Conservation (phyloP, 1,284 basidiomycete species). For the Fistulina hepatica region DNA sequence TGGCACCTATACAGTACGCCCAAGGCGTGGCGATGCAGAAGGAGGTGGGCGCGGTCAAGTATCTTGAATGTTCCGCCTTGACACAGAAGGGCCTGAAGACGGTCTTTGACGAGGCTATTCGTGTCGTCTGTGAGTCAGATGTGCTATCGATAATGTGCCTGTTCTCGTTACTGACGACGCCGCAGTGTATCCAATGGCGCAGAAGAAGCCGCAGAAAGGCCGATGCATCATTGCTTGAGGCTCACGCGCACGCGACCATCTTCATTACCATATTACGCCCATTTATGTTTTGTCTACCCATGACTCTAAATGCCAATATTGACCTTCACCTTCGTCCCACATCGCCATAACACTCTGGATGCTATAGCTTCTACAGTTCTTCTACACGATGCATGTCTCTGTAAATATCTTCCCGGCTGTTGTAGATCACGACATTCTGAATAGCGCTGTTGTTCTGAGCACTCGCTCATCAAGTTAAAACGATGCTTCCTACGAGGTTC, state of each 20-base stretch:
- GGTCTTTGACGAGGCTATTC: slow-evolving; percentile 94
- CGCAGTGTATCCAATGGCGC: slow-evolving; percentile 64
- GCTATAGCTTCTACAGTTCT: too few species aligned
- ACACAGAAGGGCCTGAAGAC: slow-evolving; percentile 97
- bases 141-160: slow-evolving; percentile 5
- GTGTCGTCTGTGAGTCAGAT: slow-evolving; percentile 69
- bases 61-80: slow-evolving; percentile 93
- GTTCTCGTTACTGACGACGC: slow-evolving; percentile 10
- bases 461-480: too few species aligned
- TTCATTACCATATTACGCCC: slow-evolving; percentile 40
- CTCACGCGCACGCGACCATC: too few species aligned
- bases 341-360: too few species aligned
- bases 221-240: slow-evolving; percentile 64
- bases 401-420: too few species aligned
- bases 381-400: too few species aligned
- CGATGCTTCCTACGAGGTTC: too few species aligned
- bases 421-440: too few species aligned
- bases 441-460: too few species aligned
- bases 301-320: too few species aligned
- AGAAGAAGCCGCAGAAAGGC: slow-evolving; percentile 36
- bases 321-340: too few species aligned
- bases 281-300: slow-evolving; percentile 44
- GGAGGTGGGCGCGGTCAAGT: slow-evolving; percentile 94
- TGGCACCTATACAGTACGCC: slow-evolving; percentile 87
- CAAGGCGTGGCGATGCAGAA: slow-evolving; percentile 88